These are phyloP conservation scores for Fusarium albosuccineum DNA, from an alignment of 2,329 filamentous ascomycete genomes.

Conservation along the genomic window DNA sequence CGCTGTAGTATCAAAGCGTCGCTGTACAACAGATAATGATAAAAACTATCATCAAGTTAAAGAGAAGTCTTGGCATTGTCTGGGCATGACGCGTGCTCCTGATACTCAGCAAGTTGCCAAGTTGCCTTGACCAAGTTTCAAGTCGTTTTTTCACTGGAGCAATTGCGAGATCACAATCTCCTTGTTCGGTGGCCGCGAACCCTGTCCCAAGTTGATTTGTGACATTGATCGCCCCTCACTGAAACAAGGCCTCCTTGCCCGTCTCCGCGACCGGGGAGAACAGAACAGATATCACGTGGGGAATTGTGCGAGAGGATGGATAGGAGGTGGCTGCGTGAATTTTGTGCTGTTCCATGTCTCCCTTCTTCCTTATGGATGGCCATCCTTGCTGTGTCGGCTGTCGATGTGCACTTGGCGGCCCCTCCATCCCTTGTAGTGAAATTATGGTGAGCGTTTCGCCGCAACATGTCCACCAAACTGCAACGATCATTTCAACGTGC, in stretches of 20 bases:
- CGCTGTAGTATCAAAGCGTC: neutral
- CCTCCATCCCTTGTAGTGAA: neutral
- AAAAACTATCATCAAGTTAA: neutral
- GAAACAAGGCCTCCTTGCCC: slow-evolving; percentile 2
- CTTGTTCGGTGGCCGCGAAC: neutral
- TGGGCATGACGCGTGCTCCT: neutral
- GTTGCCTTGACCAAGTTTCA: slow-evolving; percentile 3
- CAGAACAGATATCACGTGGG: neutral
- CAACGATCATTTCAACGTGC: slow-evolving; percentile 16
- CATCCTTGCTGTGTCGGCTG: neutral
- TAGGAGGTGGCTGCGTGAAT: slow-evolving; percentile 12
- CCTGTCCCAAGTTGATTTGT: neutral
- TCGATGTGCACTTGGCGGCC: neutral
- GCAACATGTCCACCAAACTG: neutral
- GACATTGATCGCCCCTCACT: slow-evolving; percentile 9
- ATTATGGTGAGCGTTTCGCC: slow-evolving; percentile 5
- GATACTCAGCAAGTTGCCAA: slow-evolving; percentile 1
- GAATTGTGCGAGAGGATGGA: slow-evolving; percentile 1
- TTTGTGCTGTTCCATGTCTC: neutral
- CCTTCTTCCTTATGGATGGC: neutral
- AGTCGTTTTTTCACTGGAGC: neutral
- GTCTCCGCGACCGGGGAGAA: neutral
- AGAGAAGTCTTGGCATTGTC: neutral
- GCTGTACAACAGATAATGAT: slow-evolving; percentile 20
- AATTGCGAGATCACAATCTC: slow-evolving; percentile 2